phyloP scores from a whole-genome alignment of 805 yeast species.

The Hermanozyma aechmeae region DNA sequence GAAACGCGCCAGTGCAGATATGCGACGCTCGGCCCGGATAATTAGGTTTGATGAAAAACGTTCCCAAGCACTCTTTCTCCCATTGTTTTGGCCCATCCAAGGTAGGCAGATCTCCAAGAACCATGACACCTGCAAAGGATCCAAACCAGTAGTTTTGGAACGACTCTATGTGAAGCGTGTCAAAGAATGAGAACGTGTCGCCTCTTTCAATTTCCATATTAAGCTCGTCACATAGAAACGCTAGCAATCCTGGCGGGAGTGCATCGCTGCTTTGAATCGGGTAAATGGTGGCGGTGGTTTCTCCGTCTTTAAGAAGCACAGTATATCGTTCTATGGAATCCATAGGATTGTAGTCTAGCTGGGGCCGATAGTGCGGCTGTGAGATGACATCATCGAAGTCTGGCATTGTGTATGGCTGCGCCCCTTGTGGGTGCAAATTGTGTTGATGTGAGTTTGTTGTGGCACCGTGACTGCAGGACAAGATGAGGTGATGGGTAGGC shows the following conservation, averaged over 20 bases:
- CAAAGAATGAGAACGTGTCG: conserved; percentile 79
- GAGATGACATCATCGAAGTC: conserved; percentile 43
- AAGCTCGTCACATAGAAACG: conserved; percentile 83
- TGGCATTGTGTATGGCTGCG: too few species aligned
- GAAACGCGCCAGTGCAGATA: conserved; percentile 80
- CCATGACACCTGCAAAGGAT: conserved; percentile 69
- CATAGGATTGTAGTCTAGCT: conserved; percentile 25
- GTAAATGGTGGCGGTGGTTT: conserved; percentile 86
- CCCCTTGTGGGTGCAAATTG: background rate
- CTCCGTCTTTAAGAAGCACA: conserved; percentile 75
- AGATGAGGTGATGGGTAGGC: too few species aligned
- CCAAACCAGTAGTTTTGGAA: conserved; percentile 87
- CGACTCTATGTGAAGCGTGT: conserved; percentile 63
- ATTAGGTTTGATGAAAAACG: conserved; percentile 76
- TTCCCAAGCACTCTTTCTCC: conserved; percentile 89
- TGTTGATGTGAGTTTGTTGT: conserved; percentile 6
- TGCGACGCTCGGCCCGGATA: conserved; percentile 92
- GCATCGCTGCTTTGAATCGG: conserved; percentile 64
- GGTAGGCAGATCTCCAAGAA: conserved; percentile 57
- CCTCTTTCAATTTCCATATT: conserved; percentile 89
- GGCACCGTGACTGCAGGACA: too few species aligned
- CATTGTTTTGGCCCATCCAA: conserved; percentile 56
- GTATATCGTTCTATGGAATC: conserved; percentile 54
- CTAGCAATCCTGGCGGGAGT: conserved; percentile 69
- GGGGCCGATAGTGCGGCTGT: conserved; percentile 27